These are phyloP conservation scores for Phytophthora palmivora DNA, from an alignment of 352 stramenopile genomes.

Conservation along the genomic window DNA sequence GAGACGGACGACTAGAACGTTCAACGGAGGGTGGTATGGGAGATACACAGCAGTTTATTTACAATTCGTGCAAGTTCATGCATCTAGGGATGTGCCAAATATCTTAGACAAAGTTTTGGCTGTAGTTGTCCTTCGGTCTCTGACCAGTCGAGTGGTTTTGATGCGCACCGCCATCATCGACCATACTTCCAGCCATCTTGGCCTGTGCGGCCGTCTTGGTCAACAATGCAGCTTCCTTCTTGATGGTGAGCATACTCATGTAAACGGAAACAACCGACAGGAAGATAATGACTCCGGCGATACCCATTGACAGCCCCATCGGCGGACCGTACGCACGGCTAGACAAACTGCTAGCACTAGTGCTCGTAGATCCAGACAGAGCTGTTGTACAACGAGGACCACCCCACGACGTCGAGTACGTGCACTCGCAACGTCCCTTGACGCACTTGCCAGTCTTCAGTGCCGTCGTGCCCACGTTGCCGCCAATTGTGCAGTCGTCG, in stretches of 20 bases:
- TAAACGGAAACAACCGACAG: slow-evolving; percentile 44
- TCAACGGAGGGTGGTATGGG: neutral
- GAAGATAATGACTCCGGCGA: slow-evolving; percentile 36
- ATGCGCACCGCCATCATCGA: slow-evolving; percentile 19
- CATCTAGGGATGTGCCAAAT: neutral
- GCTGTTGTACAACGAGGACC: slow-evolving; percentile 67
- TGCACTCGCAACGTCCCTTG: slow-evolving; percentile 56
- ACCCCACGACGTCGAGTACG: slow-evolving; percentile 52
- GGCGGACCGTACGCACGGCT: slow-evolving; percentile 59
- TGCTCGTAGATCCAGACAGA: slow-evolving; percentile 31
- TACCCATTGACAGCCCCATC: slow-evolving; percentile 49
- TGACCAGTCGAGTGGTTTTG: slow-evolving; percentile 23
- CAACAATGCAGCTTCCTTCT: slow-evolving; percentile 37
- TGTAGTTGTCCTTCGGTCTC: slow-evolving; percentile 60
- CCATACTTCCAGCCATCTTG: slow-evolving; percentile 37
- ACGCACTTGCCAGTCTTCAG: slow-evolving; percentile 56
- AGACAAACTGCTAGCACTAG: slow-evolving; percentile 28
- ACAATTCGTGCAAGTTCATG: slow-evolving; percentile 17
- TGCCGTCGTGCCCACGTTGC: slow-evolving; percentile 40
- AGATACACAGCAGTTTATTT: slow-evolving; percentile 35
- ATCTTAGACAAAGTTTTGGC: slow-evolving; percentile 66
- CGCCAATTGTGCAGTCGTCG: slow-evolving; percentile 55
- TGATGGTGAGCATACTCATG: slow-evolving; percentile 32
- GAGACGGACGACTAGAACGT: slow-evolving; percentile 3
- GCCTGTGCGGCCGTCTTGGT: slow-evolving; percentile 31